Evolutionary conservation across 2,329 filamentous ascomycete genomes (phyloP), one percentile per base, ranked within the genome.

Genomic region (Penicillium sp.): DNA sequence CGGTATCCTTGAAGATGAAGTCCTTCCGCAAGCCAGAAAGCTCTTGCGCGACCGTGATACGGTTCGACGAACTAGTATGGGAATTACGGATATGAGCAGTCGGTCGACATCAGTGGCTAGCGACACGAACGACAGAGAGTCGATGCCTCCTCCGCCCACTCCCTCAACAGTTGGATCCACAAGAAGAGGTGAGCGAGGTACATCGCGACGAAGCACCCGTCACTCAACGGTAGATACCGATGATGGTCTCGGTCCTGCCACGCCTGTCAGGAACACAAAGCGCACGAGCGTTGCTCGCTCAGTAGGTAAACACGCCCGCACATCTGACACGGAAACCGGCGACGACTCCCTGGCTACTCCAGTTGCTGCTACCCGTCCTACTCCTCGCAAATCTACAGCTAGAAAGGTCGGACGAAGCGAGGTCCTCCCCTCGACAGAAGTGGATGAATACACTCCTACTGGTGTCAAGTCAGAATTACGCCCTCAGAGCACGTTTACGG

Each of bases 61-160:
- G 57, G 92, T 92, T 15, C 92, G 92, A 78, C 87, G 93, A 59
- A 92, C 91, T 2, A 93, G 92, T 72, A 87, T 83, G 72, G 94
- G 95, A 54, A 99, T 99, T 67, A 84, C 81, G 43, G 81, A 87
- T 67, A 81, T 87, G 66, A 85, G 84, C 65, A 87, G 87, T 60
- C 84, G 91, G 62, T 86, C 87, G 59, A 83, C 83, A 41, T 80
- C 82, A 19, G 80, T 81, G 38, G 84, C 83, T 62, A 84, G 85
- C 40, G 84, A 88, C 23, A 55, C 58, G 25, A 83, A 88, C 46
- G 82, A 85, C 16, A 84, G 70, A 44, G 71, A 74, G 38, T 70
- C 79, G 3, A 73, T 79, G 67, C 76, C 75, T 25, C 80, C 80
- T 31, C 81, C 79, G 46, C 78, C 76, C 33, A 80, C 72, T 45